Evolutionary conservation across 176 grass and related monocot genomes (phyloP).

Genomic region (Oryza meridionalis): DNA sequence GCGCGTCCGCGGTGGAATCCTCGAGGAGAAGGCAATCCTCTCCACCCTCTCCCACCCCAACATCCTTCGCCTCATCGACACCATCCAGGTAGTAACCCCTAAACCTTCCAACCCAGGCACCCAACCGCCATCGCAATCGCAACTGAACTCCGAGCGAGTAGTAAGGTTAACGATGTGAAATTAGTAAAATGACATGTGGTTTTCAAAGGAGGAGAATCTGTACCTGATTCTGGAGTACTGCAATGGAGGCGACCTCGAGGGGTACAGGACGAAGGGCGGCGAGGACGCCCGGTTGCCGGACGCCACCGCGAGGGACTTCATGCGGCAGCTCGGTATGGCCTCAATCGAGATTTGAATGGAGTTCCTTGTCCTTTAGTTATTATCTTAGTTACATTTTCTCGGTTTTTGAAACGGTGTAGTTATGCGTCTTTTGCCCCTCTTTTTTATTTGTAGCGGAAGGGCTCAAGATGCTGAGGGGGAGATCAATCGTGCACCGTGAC

Average conservation of each 20-base stretch:
- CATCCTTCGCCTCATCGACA: slow-evolving; percentile 62
- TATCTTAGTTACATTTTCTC: not conserved
- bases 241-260: slow-evolving; percentile 64
- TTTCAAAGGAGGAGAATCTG: slow-evolving; percentile 53
- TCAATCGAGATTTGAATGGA: not conserved
- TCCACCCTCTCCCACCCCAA: slow-evolving; percentile 63
- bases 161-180: not conserved
- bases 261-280: slow-evolving; percentile 33
- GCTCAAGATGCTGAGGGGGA: slow-evolving; percentile 56
- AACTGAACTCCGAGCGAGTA: no score
- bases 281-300: slow-evolving; percentile 49
- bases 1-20: slow-evolving; percentile 50
- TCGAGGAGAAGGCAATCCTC: slow-evolving; percentile 68
- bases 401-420: not conserved
- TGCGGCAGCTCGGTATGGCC: slow-evolving; percentile 58
- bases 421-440: slow-evolving; percentile 1
- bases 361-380: not conserved
- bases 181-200: not conserved
- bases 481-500: slow-evolving; percentile 69
- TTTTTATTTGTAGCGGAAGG: slow-evolving; percentile 54
- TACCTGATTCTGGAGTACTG: slow-evolving; percentile 72
- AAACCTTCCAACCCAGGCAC: not conserved
- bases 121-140: not conserved
- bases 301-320: slow-evolving; percentile 50
- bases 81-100: slow-evolving; percentile 58